phyloP scores from a whole-genome alignment of 2,329 filamentous ascomycete genomes.

The Penicillium palitans region DNA sequence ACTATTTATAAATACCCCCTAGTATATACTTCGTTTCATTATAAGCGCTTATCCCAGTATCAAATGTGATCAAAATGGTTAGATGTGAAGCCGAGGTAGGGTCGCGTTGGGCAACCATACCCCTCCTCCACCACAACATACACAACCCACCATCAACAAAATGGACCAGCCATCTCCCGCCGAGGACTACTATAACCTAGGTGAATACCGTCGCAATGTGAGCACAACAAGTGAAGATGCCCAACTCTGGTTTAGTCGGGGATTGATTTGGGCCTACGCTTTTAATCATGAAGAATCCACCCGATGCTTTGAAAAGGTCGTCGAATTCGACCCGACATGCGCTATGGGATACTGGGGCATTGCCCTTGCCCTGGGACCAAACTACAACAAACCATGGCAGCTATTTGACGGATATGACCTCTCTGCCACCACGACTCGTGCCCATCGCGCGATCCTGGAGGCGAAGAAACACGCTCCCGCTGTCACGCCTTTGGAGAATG shows the following conservation, averaged over 20 bases:
- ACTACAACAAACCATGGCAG: constrained; percentile 77
- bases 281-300: constrained; percentile 44
- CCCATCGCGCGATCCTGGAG: constrained; percentile 46
- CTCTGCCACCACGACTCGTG: constrained; percentile 32
- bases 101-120: constrained; percentile 1
- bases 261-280: constrained; percentile 41
- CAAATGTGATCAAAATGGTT: neutral
- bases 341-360: constrained; percentile 43
- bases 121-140: constrained; percentile 4
- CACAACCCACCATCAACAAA: constrained; percentile 4
- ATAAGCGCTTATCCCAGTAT: neutral
- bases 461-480: constrained; percentile 45
- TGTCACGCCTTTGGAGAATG: constrained; percentile 56
- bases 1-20: neutral
- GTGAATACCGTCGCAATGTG: constrained; percentile 37
- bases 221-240: constrained; percentile 32
- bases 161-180: constrained; percentile 1
- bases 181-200: constrained; percentile 37
- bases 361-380: constrained; percentile 68
- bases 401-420: constrained; percentile 66
- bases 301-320: constrained; percentile 37
- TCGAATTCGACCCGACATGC: constrained; percentile 33
- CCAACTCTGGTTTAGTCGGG: constrained; percentile 42
- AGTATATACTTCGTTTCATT: neutral
- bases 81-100: neutral